Percentiles rank a stretch among this genome's conserved stretches.
Evolutionary conservation across 441 rosid genomes (phyloP).

Genomic region (Isatis lusitanica): DNA sequence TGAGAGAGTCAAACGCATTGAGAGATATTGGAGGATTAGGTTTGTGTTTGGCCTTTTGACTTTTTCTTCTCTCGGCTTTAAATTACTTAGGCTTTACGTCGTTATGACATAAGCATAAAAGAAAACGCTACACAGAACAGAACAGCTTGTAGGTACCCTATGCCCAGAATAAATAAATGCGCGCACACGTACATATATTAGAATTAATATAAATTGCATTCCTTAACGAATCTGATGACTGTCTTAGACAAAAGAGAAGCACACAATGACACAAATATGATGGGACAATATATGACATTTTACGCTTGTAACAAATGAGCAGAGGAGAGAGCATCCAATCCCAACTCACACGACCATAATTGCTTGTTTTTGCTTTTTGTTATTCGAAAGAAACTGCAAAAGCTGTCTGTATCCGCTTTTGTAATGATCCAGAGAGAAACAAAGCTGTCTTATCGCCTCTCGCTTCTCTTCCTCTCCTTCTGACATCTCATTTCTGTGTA

Average conservation of each 20-base stretch:
- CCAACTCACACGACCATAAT: constrained; percentile 38
- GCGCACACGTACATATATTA: neutral
- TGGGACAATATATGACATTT: neutral
- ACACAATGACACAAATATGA: constrained; percentile 15
- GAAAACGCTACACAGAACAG: neutral
- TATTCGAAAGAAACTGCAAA: constrained; percentile 45
- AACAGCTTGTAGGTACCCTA: neutral
- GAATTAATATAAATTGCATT: neutral
- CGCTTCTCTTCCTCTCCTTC: constrained; percentile 74
- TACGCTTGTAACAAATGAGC: constrained; percentile 1
- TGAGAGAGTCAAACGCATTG: constrained; percentile 28
- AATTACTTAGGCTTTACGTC: constrained; percentile 30
- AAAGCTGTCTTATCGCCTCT: constrained; percentile 85
- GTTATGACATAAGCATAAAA: constrained; percentile 16
- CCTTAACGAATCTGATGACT: constrained; percentile 2
- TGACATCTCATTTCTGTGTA: constrained; percentile 46
- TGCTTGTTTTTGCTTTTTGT: constrained; percentile 34
- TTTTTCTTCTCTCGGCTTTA: constrained; percentile 14
- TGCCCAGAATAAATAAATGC: neutral
- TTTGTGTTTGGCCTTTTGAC: constrained; percentile 34
- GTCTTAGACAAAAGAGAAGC: constrained; percentile 1
- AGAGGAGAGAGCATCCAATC: neutral
- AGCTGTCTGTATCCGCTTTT: constrained; percentile 68
- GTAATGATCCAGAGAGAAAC: constrained; percentile 81
- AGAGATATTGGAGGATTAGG: constrained; percentile 41